Evolutionary conservation across 345 rosid species (phyloP), one percentile per base, ranked within the genome.

Genomic region (Populus deltoides): DNA sequence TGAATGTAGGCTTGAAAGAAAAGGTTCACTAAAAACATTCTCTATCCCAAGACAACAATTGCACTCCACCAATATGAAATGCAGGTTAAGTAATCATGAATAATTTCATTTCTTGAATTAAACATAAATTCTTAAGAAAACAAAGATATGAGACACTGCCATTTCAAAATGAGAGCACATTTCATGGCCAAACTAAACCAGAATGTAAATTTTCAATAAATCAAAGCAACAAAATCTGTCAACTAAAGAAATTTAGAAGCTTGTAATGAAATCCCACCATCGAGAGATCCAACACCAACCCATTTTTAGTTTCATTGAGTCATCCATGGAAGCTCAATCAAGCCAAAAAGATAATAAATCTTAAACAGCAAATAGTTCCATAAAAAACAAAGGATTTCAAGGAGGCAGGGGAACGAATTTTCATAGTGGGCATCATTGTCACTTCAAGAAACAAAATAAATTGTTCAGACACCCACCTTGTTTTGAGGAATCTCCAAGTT

Each of bases 211-310:
- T 70, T 13, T n/a, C 3, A 49, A 71, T 31, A 17, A 67, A 36
- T 31, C 61, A 27, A 9, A 47, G 31, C 62, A 75, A 18, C 35
- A 24, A 66, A 75, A 7, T 49, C 16, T 39, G 59, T 10, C 22
- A 17, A 25, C 24, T 61, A 72, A 63, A 31, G 1, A 61, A 45
- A 16, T 43, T 20, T 3, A 18, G 53, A 29, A 35, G 65, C 6
- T 2, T 4, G 15, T 59, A 4, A 59, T 78, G 68, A 13, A 16
- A 77, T 36, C 73, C 49, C 17, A 72, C 51, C 75, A 63, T 68
- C 70, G 41, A 66, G 33, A 33, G 81, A 82, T 77, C 70, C 78
- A 79, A 22, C 78, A 69, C 63, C 63, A 81, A 78, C 70, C 73
- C 79, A 55, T 70, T 72, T 75, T 11, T 20, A 35, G 69, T 35